Base-by-base conservation (phyloP, 2,329 filamentous ascomycete species). In the Stagonosporopsis chrysanthemi region DNA sequence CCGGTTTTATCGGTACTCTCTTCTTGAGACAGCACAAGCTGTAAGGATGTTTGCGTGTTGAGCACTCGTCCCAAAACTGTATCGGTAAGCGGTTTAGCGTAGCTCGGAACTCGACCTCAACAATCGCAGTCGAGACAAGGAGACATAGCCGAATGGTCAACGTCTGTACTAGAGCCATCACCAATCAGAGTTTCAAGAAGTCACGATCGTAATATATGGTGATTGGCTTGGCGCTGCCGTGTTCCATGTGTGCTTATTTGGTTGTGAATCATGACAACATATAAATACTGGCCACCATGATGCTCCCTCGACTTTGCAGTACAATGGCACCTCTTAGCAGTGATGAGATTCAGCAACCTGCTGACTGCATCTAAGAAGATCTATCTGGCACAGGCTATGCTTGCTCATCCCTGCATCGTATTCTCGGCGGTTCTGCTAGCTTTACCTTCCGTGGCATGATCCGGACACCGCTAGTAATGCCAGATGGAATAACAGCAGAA, bases 1-100 rank as follows among this genome's bases (percentile, higher is more conserved):
- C 43, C 15, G 68, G 63, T 12, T 67, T 70, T 22, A 19, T 62
- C 23, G 61, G 55, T 2, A 64, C 61, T 5, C 35, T 67, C 1
- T 63, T 68, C 42, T 28, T 70, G 3, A 55, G 53, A 36, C 65
- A 70, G 51, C 60, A 66, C 24, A 68, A 62, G 46, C 26, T 69
- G 14, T 63, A 24, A 29, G 7, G 12, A 14, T 15, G 3, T 15
- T 11, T 15, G 11, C 14, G 4, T n/a, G n/a, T 7, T 15, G 14
- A 33, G 4, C 4, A 33, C 31, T n/a, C 6, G 14, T 8, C n/a
- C 7, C 31, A 7, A n/a, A n/a, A 6, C 4, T 2, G 14, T 26
- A 15, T 28, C 23, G 12, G 2, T 42, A 7, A 8, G 15, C 14
- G 12, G 6, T 42, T 15, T 14, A 33, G 31, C 31, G n/a, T n/a